Conservation (phyloP, 2,329 filamentous ascomycete species). For the Neofusicoccum umdonicola region DNA sequence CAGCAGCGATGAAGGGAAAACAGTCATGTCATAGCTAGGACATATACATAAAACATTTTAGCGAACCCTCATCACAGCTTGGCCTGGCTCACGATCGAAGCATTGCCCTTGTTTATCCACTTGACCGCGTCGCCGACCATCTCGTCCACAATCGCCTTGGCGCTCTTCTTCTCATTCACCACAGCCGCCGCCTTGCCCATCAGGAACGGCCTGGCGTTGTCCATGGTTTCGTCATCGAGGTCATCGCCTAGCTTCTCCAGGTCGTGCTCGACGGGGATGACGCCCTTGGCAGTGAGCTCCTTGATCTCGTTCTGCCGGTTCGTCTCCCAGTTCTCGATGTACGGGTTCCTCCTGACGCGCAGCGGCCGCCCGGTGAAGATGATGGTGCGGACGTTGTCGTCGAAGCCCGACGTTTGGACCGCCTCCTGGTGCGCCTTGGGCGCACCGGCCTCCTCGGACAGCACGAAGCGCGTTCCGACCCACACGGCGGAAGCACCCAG, state of each 20-base stretch:
- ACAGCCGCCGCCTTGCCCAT: slow-evolving; percentile 98
- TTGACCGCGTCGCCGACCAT: slow-evolving; percentile 79
- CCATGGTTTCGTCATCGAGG: slow-evolving; percentile 77
- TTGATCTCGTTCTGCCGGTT: slow-evolving; percentile 89
- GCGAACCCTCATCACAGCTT: slow-evolving; percentile 29
- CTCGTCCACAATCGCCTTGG: slow-evolving; percentile 91
- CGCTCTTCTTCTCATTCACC: slow-evolving; percentile 86
- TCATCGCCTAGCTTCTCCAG: slow-evolving; percentile 74
- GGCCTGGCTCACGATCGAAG: slow-evolving; percentile 50
- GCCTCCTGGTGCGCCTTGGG: slow-evolving; percentile 93
- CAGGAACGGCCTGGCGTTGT: slow-evolving; percentile 84
- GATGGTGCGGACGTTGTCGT: slow-evolving; percentile 94
- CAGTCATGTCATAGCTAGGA: neutral
- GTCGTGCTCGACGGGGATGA: slow-evolving; percentile 91
- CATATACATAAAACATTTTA: neutral
- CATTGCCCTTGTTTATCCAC: slow-evolving; percentile 66
- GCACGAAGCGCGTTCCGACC: slow-evolving; percentile 95
- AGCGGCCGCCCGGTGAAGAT: slow-evolving; percentile 98
- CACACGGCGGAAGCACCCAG: slow-evolving; percentile 90
- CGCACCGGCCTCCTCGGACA: slow-evolving; percentile 90
- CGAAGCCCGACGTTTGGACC: slow-evolving; percentile 84
- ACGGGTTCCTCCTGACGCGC: slow-evolving; percentile 88
- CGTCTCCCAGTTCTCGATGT: slow-evolving; percentile 94
- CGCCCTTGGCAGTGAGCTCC: slow-evolving; percentile 81
- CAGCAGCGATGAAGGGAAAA: neutral